Percentiles rank a stretch among this genome's conserved stretches.
phyloP scores from a whole-genome alignment of 768 basidiomycete species.

The Agaricus sinodeliciosus region DNA sequence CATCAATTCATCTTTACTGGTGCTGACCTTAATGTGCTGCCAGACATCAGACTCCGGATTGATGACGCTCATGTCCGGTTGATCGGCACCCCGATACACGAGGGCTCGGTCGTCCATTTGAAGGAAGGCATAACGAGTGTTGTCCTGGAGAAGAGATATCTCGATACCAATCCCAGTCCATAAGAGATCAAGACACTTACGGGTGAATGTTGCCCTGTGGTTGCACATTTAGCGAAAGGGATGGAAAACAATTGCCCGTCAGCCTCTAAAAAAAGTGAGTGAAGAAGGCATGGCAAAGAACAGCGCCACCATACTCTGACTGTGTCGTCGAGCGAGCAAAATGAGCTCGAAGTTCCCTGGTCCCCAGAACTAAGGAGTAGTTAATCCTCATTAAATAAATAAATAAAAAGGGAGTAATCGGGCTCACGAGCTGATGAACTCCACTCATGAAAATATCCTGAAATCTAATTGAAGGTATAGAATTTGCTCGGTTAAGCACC shows the following conservation, averaged over 20 bases:
- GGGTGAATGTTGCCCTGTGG: constrained; percentile 86
- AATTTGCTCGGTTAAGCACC: constrained; percentile 1
- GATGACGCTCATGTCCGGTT: constrained; percentile 97
- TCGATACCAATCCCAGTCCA: not conserved
- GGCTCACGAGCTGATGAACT: constrained; percentile 60
- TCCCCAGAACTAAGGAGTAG: constrained; percentile 72
- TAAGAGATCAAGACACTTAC: constrained; percentile 35
- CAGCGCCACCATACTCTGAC: constrained; percentile 36
- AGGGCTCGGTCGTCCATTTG: constrained; percentile 93
- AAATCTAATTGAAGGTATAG: constrained; percentile 32
- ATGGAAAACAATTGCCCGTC: constrained; percentile 76
- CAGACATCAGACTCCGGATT: constrained; percentile 98
- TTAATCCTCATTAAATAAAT: not conserved
- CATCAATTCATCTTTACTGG: not conserved
- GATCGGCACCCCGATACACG: constrained; percentile 93
- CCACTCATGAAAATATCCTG: constrained; percentile 87
- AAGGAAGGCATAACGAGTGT: constrained; percentile 91
- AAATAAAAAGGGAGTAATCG: too few relatives aligned
- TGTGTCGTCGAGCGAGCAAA: constrained; percentile 52
- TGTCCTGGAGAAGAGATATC: constrained; percentile 51
- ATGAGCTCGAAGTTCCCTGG: constrained; percentile 90
- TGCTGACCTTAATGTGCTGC: constrained; percentile 84
- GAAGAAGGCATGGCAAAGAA: not conserved
- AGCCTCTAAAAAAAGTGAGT: constrained; percentile 28
- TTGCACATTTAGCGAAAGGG: constrained; percentile 93